Percentiles rank a stretch among this genome's conserved stretches.
Conservation (phyloP, 2,329 filamentous ascomycete species). For the Calonectria fujianensis region DNA sequence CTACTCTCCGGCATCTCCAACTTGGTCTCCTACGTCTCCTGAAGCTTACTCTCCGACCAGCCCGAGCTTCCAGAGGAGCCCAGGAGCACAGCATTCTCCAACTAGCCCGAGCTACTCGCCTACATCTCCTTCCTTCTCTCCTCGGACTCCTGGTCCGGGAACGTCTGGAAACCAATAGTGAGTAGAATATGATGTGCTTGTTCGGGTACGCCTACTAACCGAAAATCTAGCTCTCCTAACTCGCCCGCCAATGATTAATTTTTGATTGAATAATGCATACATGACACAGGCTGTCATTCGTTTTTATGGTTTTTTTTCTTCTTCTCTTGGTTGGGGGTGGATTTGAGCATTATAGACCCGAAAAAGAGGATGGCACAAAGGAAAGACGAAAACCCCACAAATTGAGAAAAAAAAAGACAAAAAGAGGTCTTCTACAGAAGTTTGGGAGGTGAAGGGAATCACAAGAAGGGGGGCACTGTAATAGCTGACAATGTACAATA, state of each 20-base stretch:
- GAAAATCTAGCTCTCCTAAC: constrained; percentile 64
- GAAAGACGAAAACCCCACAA: constrained; percentile 47
- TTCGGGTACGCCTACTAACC: constrained; percentile 51
- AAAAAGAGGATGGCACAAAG: constrained; percentile 49
- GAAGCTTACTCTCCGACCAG: constrained; percentile 79
- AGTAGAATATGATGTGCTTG: constrained; percentile 41
- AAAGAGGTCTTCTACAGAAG: constrained; percentile 35
- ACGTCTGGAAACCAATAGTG: constrained; percentile 66
- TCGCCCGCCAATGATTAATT: constrained; percentile 65
- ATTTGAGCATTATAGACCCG: constrained; percentile 56
- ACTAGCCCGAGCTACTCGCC: constrained; percentile 85
- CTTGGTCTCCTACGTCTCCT: constrained; percentile 85
- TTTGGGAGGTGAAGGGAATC: constrained; percentile 21
- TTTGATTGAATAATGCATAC: constrained; percentile 59
- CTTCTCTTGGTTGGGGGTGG: constrained; percentile 40
- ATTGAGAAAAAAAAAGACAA: constrained; percentile 31
- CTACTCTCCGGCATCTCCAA: constrained; percentile 83
- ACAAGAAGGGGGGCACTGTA: constrained; percentile 48
- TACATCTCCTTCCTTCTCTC: constrained; percentile 69
- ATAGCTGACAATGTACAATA: constrained; percentile 55
- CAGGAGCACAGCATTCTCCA: constrained; percentile 74
- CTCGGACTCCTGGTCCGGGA: constrained; percentile 66
- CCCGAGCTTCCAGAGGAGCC: constrained; percentile 74
- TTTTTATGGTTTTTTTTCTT: constrained; percentile 51
- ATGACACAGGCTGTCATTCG: constrained; percentile 58